Evolutionary conservation across 2,329 filamentous ascomycete species (phyloP).

Genomic region (Alternaria hordeiaustralica): DNA sequence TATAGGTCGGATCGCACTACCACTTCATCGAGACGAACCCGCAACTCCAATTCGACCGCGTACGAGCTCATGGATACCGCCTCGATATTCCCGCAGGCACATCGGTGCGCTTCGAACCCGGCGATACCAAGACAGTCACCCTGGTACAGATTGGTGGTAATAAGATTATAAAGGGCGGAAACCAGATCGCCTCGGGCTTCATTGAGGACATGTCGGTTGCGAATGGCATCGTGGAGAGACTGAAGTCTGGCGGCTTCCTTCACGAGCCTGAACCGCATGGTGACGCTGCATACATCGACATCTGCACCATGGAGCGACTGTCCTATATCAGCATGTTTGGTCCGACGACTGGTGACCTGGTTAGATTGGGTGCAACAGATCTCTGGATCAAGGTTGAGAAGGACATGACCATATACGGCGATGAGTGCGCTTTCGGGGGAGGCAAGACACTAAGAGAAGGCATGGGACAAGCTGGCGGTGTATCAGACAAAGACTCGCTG

Average conservation of each 20-base stretch:
- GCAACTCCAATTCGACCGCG: slow-evolving; percentile 84
- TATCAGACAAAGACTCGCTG: slow-evolving; percentile 72
- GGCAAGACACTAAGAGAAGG: slow-evolving; percentile 93
- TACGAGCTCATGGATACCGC: slow-evolving; percentile 80
- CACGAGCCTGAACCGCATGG: slow-evolving; percentile 72
- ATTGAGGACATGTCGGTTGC: slow-evolving; percentile 69
- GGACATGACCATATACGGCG: slow-evolving; percentile 83
- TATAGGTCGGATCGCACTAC: slow-evolving; percentile 83
- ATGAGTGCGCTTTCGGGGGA: slow-evolving; percentile 94
- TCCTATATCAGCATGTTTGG: slow-evolving; percentile 91
- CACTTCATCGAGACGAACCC: slow-evolving; percentile 97
- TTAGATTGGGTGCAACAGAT: slow-evolving; percentile 82
- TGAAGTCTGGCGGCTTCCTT: slow-evolving; percentile 78
- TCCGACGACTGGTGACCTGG: slow-evolving; percentile 85
- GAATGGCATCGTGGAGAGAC: slow-evolving; percentile 69
- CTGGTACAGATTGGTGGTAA: slow-evolving; percentile 87
- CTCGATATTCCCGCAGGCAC: slow-evolving; percentile 92
- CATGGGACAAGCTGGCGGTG: slow-evolving; percentile 89
- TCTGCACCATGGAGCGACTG: slow-evolving; percentile 74
- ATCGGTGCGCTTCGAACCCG: slow-evolving; percentile 91
- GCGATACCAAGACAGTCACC: slow-evolving; percentile 87
- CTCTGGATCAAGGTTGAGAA: slow-evolving; percentile 91
- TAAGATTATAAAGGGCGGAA: slow-evolving; percentile 83
- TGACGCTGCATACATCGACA: slow-evolving; percentile 63
- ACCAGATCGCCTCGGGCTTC: slow-evolving; percentile 74